Base-by-base conservation (phyloP, 208 protist genomes). In the Wallacemonas rigidus region DNA sequence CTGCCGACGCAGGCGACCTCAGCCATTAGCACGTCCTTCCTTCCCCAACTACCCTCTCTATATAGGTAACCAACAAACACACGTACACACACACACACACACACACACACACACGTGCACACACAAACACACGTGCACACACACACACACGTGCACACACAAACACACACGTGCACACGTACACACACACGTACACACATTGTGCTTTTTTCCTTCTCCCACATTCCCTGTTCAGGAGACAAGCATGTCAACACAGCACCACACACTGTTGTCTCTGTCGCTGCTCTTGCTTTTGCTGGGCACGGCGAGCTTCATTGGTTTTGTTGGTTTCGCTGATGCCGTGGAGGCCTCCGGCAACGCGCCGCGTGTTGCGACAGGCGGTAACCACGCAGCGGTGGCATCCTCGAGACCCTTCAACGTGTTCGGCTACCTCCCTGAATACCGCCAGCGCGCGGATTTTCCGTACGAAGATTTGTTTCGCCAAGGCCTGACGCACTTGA, bases 371-470 rank as follows among this genome's bases (percentile, higher is more conserved):
- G 7, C n/a, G 14, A 65, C 60, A 26, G 60, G 60, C 6, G 45
- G 12, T 50, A 12, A 14, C 8, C 8, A 50, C 8, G 8, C 12
- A 12, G 8, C 3, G 5, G 43, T n/a, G 6, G 6, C 60, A 6
- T 39, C n/a, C 7, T 8, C 38, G 17, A 40, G 53, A n/a, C 74
- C 67, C 44, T 89, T 91, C 76, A 53, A 58, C 35, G 82, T 93
- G 41, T 88, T 94, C 45, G 86, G 82, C 9, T 94, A 92, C 63
- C 74, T 94, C 40, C 89, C 89, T 48, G 86, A 92, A 68, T 92
- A 90, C 78, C 83, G 88, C 7, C 77, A 79, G 64, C 39, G 41
- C 1, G 5, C 47, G 2, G 54, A 69, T 35, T 89, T 91, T 63
- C 54, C 79, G 47, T 89, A 88, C 69, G 81, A 85, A 62, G 68